Base-by-base conservation (phyloP, 345 rosid species). In the Gossypium australe region DNA sequence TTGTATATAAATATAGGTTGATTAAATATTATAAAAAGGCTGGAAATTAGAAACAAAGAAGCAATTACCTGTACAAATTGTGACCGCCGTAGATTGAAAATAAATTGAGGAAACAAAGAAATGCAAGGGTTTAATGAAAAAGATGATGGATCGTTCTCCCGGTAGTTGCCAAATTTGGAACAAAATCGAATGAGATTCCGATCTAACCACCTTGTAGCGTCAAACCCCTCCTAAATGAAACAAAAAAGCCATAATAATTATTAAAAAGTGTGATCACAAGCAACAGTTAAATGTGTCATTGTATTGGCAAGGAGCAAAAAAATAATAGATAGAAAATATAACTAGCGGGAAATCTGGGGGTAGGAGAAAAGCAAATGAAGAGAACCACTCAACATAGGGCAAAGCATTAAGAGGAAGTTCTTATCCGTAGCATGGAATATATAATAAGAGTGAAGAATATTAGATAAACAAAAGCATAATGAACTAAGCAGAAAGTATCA, bases 21-120 rank as follows among this genome's bases (percentile, higher is more conserved):
- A 45, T 48, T 20, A 75, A 76, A 76, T 71, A 56, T 25, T 61
- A 60, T 61, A 12, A 57, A 56, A 57, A 11, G 62, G 20, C 20
- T n/a, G 55, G 20, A 63, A 29, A 16, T 43, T 67, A 47, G 17
- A 10, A 52, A 66, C 49, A 56, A 51, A 4, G 67, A 20, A 52
- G 27, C 47, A 53, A 9, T 71, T 84, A 95, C 99, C 98, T 95
- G 99, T 70, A 96, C 90, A 87, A 96, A 96, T 76, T 96, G 99
- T 13, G 99, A 96, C 47, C 99, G 83, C 48, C 99, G 85, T 62
- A 96, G 89, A 85, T 96, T 96, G 78, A 96, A 96, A 97, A 96
- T 80, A 84, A 96, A 96, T 68, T 96, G 99, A 78, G 99, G 99
- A 87, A 93, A 93, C 84, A 96, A 82, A n/a, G 99, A 93, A 57